Base-by-base conservation (phyloP, 1,284 basidiomycete genomes). In the Leucoagaricus sp. region DNA sequence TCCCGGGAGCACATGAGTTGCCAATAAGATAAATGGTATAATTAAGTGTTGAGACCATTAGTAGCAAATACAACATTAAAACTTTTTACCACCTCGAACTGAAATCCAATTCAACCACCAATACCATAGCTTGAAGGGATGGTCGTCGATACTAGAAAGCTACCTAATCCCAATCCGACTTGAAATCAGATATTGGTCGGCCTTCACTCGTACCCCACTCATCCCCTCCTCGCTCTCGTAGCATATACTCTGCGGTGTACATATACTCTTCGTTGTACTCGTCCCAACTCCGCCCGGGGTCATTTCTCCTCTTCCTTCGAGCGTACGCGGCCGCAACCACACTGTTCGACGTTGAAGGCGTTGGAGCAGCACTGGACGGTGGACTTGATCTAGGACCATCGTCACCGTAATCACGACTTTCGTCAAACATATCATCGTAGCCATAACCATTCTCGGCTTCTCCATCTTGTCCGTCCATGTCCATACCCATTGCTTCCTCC, bases 401-500 rank as follows among this genome's bases (percentile, higher is more conserved):
- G 13, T 40, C 17, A 8, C 10, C 26, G 12, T 19, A 38, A 33
- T 46, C 64, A 10, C 59, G 68, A 26, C 69, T 69, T 25, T 67
- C 70, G 9, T 67, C 67, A 55, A 40, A 49, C 2, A 28, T 48
- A 46, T 55, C 38, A 23, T 69, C 69, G 26, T 67, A 71, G 8
- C 66, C 67, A 54, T 41, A 53, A 3, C 29, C 52, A 47, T 55
- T 34, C 8, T 58, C 61, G 21, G 54, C 59, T 8, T 53, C 48
- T 10, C 55, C 65, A 19, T 67, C 68, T 23, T 77, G 77, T 41
- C 68, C 73, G 15, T 68, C 74, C 1, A 69, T 60, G 31, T 75
- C 78, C 65, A 84, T 73, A 51, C 75, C 79, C 77, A 83, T 81
- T 0, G 76, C 78, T 56, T 82, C 79, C 53, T 80, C 80, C n/a